Base-by-base conservation (phyloP, 768 basidiomycete genomes). In the Crepidotus variabilis region DNA sequence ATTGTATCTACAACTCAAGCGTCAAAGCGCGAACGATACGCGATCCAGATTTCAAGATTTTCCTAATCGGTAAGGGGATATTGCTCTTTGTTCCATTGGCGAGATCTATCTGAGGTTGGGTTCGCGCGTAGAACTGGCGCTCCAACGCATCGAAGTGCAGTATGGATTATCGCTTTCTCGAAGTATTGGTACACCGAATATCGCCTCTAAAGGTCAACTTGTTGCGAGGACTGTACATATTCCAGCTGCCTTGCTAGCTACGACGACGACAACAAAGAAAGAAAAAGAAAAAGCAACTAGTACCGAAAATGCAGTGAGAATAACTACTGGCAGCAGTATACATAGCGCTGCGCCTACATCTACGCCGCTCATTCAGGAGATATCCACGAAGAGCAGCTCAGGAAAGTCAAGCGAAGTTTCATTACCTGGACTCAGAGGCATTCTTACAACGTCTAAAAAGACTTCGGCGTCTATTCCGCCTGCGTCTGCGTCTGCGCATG, bases 151-250 rank as follows among this genome's bases (percentile, higher is more conserved):
- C 47, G 87, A 90, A 70, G 76, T 77, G 0, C 85, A 87, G 58
- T 77, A 80, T 7, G 64, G 75, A 3, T 64, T 90, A n/a, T 60
- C 74, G 0, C 78, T 92, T 46, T 89, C 90, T 1, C 81, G 88
- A 21, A 76, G 82, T 49, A 83, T 92, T 57, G 79, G 79, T 21
- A 87, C 81, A 0, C 90, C 90, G 5, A 93, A 92, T 68, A 89
- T 93, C 52, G 71, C 79, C 2, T 84, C 84, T 52, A 93, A 92
- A 67, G 90, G 90, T n/a, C 80, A 77, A 62, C 79, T 86, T 1
- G 63, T 66, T 23, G 77, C 83, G 13, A 83, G 89, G 33, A 79
- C 77, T 11, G 84, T 84, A 1, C 65, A 74, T 43, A 74, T 92
- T 22, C 86, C 87, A 4, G 61, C 74, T 18, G 61, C 71, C 4